Evolutionary conservation across 2,329 filamentous ascomycete species (phyloP).

Genomic region (Alternaria triticina): DNA sequence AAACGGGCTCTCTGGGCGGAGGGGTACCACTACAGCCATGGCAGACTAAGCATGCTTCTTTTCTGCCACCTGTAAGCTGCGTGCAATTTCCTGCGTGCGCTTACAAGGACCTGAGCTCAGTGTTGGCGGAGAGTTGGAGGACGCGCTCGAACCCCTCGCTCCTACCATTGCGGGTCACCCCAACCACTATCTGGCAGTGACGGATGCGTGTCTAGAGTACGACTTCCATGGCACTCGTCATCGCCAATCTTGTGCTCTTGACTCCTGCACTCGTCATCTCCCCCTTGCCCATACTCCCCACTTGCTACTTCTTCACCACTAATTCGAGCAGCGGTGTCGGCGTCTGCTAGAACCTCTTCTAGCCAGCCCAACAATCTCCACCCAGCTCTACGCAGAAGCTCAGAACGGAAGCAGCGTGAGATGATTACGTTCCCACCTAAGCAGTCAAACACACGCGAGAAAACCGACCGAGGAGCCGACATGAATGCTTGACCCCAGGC

Average conservation of each 20-base stretch:
- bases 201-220: fast-evolving
- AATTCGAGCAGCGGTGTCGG: neutral
- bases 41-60: neutral
- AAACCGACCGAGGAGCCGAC: neutral
- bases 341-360: fast-evolving
- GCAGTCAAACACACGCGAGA: neutral
- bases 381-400: neutral
- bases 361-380: fast-evolving
- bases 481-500: no score
- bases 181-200: neutral
- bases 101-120: neutral
- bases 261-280: neutral
- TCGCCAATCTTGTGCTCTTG: neutral
- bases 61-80: neutral
- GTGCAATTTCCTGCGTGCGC: fast-evolving
- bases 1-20: neutral
- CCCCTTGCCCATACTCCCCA: neutral
- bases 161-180: neutral
- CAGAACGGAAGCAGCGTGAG: neutral
- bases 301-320: fast-evolving
- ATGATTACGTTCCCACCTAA: neutral
- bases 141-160: neutral
- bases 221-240: neutral
- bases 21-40: neutral
- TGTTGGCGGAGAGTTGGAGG: neutral